Evolutionary conservation across 768 basidiomycete genomes (phyloP), one percentile per base, ranked within the genome.

Genomic region (Lentinula boryana): DNA sequence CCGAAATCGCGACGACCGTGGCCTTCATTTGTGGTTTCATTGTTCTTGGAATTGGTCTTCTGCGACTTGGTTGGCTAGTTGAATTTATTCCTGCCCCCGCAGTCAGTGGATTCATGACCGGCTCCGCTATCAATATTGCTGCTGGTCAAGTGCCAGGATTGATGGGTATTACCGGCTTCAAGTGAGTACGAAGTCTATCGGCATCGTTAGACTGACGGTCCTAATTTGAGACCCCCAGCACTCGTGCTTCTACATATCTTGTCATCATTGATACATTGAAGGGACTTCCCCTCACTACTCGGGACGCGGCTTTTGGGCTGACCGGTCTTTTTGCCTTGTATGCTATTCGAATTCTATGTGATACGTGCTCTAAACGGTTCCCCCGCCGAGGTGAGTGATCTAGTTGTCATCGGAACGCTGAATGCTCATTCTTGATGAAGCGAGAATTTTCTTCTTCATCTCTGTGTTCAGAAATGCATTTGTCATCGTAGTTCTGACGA

Each of bases 221-320:
- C 52, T 46, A 46, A 62, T 15, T 41, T 46, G 12, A 44, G 60
- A 38, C 13, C 13, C 56, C 33, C 58, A 93, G 93, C 71, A 96
- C 96, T 9, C 86, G 94, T 53, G 94, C 84, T 12, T 78, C 89
- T 3, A 88, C 93, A 0, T 98, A 88, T 75, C 65, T 79, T 56
- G 95, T 98, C 66, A 88, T 98, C 70, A 98, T 98, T 76, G 89
- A 98, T 72, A 91, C 91, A 1, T 77, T 99, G 64, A 95, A 93
- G 72, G 85, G 91, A 59, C 78, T 97, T 52, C 87, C 86, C 2
- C 62, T 77, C 31, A 84, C 89, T 0, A 80, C 71, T 36, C 79
- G 89, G 53, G 94, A 99, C 70, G 95, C 97, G 0, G 95, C 95
- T 0, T 95, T 90, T 75, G 97, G 97, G 55, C 73, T 97, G 5